phyloP scores from a whole-genome alignment of 2,329 filamentous ascomycete species.

The Pseudogymnoascus sp. region DNA sequence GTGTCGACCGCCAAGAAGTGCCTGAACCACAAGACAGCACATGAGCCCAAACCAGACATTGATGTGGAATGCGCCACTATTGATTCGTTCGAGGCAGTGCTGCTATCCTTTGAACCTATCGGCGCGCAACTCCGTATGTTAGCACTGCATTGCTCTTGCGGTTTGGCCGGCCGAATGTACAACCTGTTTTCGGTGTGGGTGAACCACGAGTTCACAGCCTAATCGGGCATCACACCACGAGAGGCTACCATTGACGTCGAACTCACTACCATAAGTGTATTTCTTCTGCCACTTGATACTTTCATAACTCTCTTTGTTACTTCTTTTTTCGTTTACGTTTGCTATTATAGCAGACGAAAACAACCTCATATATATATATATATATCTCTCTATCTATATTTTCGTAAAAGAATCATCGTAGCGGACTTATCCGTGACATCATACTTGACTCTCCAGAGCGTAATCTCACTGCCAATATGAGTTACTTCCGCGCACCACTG shows the following conservation, averaged over 20 bases:
- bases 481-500: background rate
- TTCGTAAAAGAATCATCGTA: background rate
- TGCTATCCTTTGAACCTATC: background rate
- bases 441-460: background rate
- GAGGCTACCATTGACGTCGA: background rate
- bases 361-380: too few relatives aligned
- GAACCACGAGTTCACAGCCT: background rate
- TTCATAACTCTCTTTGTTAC: background rate
- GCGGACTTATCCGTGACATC: background rate
- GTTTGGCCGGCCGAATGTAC: background rate
- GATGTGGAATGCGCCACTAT: background rate
- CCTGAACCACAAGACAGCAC: constrained; percentile 1
- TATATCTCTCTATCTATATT: too few relatives aligned
- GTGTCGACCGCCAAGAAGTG: background rate
- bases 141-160: background rate
- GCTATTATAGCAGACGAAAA: background rate
- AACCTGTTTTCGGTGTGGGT: constrained; percentile 1
- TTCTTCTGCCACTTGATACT: background rate
- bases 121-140: background rate
- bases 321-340: background rate
- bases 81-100: background rate
- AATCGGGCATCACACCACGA: background rate
- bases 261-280: background rate
- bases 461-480: background rate
- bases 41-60: background rate